phyloP scores from a whole-genome alignment of 2,329 filamentous ascomycete genomes.

The Verticillium tricorpus region DNA sequence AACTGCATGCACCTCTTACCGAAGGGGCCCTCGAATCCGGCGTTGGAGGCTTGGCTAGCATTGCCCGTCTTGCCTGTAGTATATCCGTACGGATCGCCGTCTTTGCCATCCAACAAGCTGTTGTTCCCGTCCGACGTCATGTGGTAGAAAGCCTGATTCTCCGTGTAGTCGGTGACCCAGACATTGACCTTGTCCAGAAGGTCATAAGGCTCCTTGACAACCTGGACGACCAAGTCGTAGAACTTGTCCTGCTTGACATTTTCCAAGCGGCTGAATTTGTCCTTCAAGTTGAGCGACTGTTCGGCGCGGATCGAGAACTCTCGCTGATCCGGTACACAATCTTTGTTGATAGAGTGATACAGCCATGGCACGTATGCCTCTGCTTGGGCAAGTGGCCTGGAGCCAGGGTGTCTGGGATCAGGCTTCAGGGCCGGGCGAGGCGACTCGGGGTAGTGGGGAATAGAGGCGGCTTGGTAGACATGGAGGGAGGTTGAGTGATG shows the following conservation, averaged over 20 bases:
- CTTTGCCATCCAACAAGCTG: constrained; percentile 26
- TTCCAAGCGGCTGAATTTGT: constrained; percentile 62
- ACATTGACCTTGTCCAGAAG: constrained; percentile 48
- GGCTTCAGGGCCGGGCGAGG: constrained; percentile 23
- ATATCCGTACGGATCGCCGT: constrained; percentile 56
- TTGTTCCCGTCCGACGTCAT: constrained; percentile 28
- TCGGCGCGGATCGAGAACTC: constrained; percentile 36
- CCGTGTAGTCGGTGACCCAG: constrained; percentile 80
- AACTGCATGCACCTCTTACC: constrained; percentile 70
- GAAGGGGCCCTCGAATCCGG: constrained; percentile 67
- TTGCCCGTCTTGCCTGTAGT: constrained; percentile 21
- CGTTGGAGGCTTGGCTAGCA: constrained; percentile 1
- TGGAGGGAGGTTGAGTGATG: constrained; percentile 36
- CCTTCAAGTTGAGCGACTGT: constrained; percentile 36
- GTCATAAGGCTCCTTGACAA: constrained; percentile 51
- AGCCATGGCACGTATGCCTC: constrained; percentile 44
- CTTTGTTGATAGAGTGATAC: constrained; percentile 39
- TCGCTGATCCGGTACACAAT: constrained; percentile 32
- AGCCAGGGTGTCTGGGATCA: constrained; percentile 14
- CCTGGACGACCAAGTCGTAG: constrained; percentile 66
- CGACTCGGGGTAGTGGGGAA: constrained; percentile 33
- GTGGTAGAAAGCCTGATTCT: constrained; percentile 60
- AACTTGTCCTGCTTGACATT: constrained; percentile 55
- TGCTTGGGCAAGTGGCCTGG: constrained; percentile 1
- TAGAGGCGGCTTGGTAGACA: constrained; percentile 34